Evolutionary conservation across 768 basidiomycete genomes (phyloP).

Genomic region (Favolaschia claudopus): DNA sequence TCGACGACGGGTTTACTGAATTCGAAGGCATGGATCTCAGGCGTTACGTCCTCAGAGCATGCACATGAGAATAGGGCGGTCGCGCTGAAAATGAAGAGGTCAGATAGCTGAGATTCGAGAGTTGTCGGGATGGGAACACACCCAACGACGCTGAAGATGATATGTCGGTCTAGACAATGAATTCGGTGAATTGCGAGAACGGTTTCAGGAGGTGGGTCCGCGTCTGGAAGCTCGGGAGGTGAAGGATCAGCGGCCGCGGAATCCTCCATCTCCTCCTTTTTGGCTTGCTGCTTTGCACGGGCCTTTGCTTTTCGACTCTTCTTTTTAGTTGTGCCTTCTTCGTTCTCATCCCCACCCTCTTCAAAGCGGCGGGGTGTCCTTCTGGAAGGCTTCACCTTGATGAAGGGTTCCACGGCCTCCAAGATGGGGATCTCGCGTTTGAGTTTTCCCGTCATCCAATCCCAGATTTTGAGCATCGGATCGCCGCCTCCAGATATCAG

Average conservation of each 20-base stretch:
- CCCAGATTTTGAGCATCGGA: constrained; percentile 75
- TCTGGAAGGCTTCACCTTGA: constrained; percentile 46
- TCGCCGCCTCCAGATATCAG: constrained; percentile 94
- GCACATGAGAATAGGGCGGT: constrained; percentile 68
- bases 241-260: background rate
- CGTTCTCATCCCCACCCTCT: constrained; percentile 42
- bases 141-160: constrained; percentile 81
- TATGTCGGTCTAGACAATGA: constrained; percentile 48
- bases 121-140: constrained; percentile 41
- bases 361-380: constrained; percentile 38
- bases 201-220: constrained; percentile 35
- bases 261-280: constrained; percentile 32
- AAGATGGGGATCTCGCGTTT: constrained; percentile 60
- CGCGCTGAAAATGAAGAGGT: constrained; percentile 53
- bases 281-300: constrained; percentile 23
- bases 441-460: constrained; percentile 72
- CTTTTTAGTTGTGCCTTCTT: constrained; percentile 31
- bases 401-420: constrained; percentile 55
- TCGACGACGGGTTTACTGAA: constrained; percentile 68
- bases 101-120: background rate
- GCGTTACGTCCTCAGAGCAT: constrained; percentile 32
- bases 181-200: constrained; percentile 70
- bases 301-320: constrained; percentile 23
- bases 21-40: constrained; percentile 49
- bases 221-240: constrained; percentile 7